Evolutionary conservation across 2,329 filamentous ascomycete genomes (phyloP).

Genomic region (Cryoendolithus antarcticus): DNA sequence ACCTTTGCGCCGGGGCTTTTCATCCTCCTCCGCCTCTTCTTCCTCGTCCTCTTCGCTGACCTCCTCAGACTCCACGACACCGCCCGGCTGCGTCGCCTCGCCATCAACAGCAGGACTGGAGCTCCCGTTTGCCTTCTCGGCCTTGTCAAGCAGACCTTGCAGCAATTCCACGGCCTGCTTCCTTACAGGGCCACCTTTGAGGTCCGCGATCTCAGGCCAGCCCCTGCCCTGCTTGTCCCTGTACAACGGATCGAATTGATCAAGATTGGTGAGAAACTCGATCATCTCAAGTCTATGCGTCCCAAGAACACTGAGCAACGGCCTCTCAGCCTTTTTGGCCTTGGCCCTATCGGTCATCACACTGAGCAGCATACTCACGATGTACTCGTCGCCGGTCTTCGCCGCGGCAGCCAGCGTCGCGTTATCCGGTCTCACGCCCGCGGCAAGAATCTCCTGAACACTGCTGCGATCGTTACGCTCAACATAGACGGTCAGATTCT

Average conservation of each 20-base stretch:
- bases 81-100: too few relatives aligned
- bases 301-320: conserved; percentile 88
- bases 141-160: conserved; percentile 55
- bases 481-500: conserved; percentile 37
- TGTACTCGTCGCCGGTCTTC: conserved; percentile 78
- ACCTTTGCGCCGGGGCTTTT: conserved; percentile 19
- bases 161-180: conserved; percentile 74
- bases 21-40: conserved; percentile 13
- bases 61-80: too few relatives aligned
- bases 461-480: conserved; percentile 36
- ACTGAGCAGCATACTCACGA: conserved; percentile 58
- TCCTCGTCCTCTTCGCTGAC: conserved; percentile 20
- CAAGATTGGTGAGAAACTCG: conserved; percentile 31
- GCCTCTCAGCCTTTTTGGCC: conserved; percentile 65
- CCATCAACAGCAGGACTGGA: conserved; percentile 16
- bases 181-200: conserved; percentile 77
- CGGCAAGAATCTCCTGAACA: conserved; percentile 36
- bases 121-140: conserved; percentile 13
- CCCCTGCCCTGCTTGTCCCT: conserved; percentile 60
- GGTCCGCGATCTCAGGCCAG: conserved; percentile 77
- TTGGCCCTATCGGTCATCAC: conserved; percentile 45
- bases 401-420: conserved; percentile 85
- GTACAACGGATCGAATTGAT: conserved; percentile 69
- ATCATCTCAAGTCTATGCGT: conserved; percentile 77
- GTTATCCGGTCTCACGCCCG: conserved; percentile 46